Evolutionary conservation across 805 yeast species (phyloP), one percentile per base, ranked within the genome.

Genomic region (Ogataea polymorpha): DNA sequence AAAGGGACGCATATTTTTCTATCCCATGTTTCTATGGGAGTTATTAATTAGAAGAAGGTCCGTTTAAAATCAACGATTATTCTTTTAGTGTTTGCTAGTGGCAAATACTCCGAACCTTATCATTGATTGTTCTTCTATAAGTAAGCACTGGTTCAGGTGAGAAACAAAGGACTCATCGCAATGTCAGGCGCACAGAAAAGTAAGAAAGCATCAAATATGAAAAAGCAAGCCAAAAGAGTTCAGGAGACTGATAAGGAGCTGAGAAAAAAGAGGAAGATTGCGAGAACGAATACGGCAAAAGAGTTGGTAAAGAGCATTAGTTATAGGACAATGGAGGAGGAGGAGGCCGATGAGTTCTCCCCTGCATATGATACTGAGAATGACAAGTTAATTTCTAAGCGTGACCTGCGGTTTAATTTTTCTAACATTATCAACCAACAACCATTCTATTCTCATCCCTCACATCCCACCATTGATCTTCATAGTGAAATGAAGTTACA

Each of bases 401-500:
- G 49, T 11, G 56, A 54, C 32, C 29, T 55, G 24, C 41, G 54
- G 15, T 56, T 54, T 31, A 51, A 51, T 37, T 56, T 56, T 40
- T 51, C 58, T 10, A 54, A 52, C 30, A 55, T 55, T 31, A 39
- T 56, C 16, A 51, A 55, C 18, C 57, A 54, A 28, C 54, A 55
- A 35, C 48, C 51, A 11, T 48, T 46, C 13, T 41, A 51, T 28
- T 49, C 60, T 11, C 58, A 56, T 36, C 57, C 58, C 3, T 51
- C 59, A 7, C 36, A 49, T 2, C n/a, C 41, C 6, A 51, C 55
- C 4, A 51, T 58, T 15, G 61, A 58, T 35, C 24, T 55, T 3
- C 48, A 54, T 40, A 46, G 54, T 23, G 60, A 58, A 33, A 55
- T 59, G 61, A 59, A 56, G 35, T 47, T 59, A 13, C 63, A 58